phyloP scores from a whole-genome alignment of 2,329 filamentous ascomycete genomes.

The Exophiala calicioides region DNA sequence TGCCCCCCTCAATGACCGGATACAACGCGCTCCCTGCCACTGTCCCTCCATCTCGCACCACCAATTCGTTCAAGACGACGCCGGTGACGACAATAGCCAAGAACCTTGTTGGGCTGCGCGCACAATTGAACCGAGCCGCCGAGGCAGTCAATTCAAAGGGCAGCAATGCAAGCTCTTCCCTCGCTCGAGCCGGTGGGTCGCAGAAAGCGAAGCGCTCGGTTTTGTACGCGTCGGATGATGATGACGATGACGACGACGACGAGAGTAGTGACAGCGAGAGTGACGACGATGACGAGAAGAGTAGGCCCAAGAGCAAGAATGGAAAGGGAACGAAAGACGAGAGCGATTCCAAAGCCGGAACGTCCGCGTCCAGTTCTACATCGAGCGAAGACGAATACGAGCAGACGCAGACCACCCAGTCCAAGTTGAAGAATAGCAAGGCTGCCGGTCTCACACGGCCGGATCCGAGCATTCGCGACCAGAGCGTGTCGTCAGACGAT shows the following conservation, averaged over 20 bases:
- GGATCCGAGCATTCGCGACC: neutral
- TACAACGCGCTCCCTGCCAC: too few relatives aligned
- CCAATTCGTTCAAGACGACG: too few relatives aligned
- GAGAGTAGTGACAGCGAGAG: constrained; percentile 9
- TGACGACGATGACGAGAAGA: constrained; percentile 9
- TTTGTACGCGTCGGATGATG: constrained; percentile 4
- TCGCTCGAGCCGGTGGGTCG: neutral
- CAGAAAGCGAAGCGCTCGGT: constrained; percentile 8
- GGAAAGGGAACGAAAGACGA: too few relatives aligned
- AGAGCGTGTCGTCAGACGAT: neutral
- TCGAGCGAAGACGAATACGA: neutral
- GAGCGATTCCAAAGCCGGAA: neutral
- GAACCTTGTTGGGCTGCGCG: constrained; percentile 9
- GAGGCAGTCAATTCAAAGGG: constrained; percentile 3
- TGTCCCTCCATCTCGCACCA: neutral
- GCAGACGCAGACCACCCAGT: neutral
- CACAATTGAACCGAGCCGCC: constrained; percentile 7
- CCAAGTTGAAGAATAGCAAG: neutral
- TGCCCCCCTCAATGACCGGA: too few relatives aligned
- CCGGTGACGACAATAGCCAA: constrained; percentile 11
- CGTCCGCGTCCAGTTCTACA: too few relatives aligned
- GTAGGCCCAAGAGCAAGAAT: too few relatives aligned
- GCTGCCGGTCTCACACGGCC: neutral
- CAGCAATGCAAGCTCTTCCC: constrained; percentile 4
- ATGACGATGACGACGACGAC: constrained; percentile 17